These are phyloP conservation scores for Aspergillus novoparasiticus DNA, from an alignment of 2,329 filamentous ascomycete genomes.

Conservation along the genomic window DNA sequence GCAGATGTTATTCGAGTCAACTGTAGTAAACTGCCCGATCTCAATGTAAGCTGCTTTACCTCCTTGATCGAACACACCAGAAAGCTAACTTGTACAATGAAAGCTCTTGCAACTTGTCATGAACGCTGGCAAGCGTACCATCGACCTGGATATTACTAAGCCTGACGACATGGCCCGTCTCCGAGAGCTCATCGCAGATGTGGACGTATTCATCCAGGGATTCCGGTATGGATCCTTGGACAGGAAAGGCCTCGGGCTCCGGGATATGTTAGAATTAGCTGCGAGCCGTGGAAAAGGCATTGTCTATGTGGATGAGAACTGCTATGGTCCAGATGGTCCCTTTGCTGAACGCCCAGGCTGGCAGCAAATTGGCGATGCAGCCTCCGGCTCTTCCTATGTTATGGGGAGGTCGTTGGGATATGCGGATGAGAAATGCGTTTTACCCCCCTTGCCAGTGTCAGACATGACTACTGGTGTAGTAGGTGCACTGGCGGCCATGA, in stretches of 20 bases:
- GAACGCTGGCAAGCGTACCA: conserved; percentile 28
- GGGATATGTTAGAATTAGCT: conserved; percentile 45
- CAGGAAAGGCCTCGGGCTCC: conserved; percentile 33
- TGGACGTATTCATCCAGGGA: conserved; percentile 58
- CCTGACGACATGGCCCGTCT: conserved; percentile 44
- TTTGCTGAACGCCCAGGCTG: conserved; percentile 52
- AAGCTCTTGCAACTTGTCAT: conserved; percentile 26
- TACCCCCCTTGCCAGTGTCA: conserved; percentile 25
- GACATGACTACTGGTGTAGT: conserved; percentile 28
- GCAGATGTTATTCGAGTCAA: conserved; percentile 53
- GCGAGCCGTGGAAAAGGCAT: conserved; percentile 46
- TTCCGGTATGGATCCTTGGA: conserved; percentile 51
- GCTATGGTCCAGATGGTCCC: conserved; percentile 53
- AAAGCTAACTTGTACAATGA: background rate
- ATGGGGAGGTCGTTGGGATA: conserved; percentile 38
- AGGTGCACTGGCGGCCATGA: conserved; percentile 19
- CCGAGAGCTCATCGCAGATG: conserved; percentile 48
- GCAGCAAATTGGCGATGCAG: conserved; percentile 55
- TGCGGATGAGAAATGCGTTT: conserved; percentile 19
- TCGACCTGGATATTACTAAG: conserved; percentile 50
- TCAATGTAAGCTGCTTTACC: conserved; percentile 24
- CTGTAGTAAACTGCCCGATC: conserved; percentile 42
- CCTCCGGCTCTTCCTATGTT: conserved; percentile 41
- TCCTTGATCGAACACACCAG: background rate
- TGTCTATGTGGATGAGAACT: conserved; percentile 55